Conservation (phyloP, 2,329 filamentous ascomycete species). For the Ophiocordyceps camponoti-floridani region DNA sequence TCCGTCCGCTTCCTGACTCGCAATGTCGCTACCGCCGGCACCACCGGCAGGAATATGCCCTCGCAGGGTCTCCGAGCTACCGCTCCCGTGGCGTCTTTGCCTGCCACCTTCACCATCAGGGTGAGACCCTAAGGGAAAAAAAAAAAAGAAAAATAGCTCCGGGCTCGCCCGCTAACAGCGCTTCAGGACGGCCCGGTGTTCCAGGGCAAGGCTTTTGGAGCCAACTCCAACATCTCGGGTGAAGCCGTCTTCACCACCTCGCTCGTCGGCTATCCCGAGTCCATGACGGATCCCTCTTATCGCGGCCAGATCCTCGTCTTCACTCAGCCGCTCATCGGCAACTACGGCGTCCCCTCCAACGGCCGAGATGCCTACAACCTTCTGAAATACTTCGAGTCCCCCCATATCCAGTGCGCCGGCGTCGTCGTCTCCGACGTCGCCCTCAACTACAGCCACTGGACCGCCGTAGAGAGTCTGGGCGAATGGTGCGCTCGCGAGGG, state of each 20-base stretch:
- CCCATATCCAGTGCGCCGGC: conserved; percentile 82
- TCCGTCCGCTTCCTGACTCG: conserved; percentile 17
- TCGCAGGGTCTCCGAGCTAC: conserved; percentile 37
- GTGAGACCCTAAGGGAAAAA: conserved; percentile 25
- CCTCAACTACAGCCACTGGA: conserved; percentile 94
- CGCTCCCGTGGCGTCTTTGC: conserved; percentile 36
- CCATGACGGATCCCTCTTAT: conserved; percentile 73
- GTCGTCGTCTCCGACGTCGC: conserved; percentile 88
- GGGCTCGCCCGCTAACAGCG: conserved; percentile 18
- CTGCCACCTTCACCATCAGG: conserved; percentile 85
- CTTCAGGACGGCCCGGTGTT: conserved; percentile 68
- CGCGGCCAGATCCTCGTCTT: conserved; percentile 89
- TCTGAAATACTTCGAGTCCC: conserved; percentile 85
- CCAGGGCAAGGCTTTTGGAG: conserved; percentile 93
- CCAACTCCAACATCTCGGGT: conserved; percentile 81
- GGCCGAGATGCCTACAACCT: conserved; percentile 77
- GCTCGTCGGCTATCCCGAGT: conserved; percentile 98
- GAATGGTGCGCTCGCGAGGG: conserved; percentile 93
- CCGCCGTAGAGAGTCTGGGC: conserved; percentile 91
- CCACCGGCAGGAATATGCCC: conserved; percentile 52
- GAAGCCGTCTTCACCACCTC: conserved; percentile 99
- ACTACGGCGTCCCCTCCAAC: conserved; percentile 95
- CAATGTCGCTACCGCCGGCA: conserved; percentile 39
- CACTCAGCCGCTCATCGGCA: conserved; percentile 88
- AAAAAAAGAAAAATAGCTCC: neutral